Conservation (phyloP, 2,329 filamentous ascomycete species). For the Epichloe uncinata region DNA sequence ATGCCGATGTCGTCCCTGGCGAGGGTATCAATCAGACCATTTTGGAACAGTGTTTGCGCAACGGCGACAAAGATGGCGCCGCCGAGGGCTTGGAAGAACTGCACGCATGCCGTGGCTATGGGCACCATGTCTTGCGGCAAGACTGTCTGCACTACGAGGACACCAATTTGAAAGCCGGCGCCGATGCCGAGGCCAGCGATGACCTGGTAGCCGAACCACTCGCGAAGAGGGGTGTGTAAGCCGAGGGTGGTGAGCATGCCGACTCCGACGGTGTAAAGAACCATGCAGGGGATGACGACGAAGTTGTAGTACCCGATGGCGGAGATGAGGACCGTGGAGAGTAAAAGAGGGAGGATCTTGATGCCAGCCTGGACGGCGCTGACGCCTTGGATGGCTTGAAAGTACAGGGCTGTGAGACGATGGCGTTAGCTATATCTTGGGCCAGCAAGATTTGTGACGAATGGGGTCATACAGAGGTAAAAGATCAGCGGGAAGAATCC, state of each 20-base stretch:
- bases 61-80: constrained; percentile 53
- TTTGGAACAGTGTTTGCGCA: constrained; percentile 54
- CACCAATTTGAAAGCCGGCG: constrained; percentile 32
- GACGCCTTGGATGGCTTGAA: constrained; percentile 39
- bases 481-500: constrained; percentile 40
- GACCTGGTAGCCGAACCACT: constrained; percentile 48
- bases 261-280: constrained; percentile 30
- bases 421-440: background rate
- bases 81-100: constrained; percentile 52
- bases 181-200: constrained; percentile 40
- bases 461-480: constrained; percentile 29
- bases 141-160: constrained; percentile 38
- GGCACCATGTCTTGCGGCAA: constrained; percentile 34
- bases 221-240: constrained; percentile 28
- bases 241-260: constrained; percentile 42
- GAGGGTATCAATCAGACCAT: constrained; percentile 43
- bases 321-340: constrained; percentile 34
- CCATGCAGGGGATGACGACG: constrained; percentile 28
- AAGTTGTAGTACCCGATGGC: constrained; percentile 28
- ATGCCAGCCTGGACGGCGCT: constrained; percentile 40
- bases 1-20: constrained; percentile 28
- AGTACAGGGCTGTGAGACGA: constrained; percentile 29
- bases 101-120: constrained; percentile 35
- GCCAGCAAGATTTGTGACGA: constrained; percentile 7
- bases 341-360: constrained; percentile 39